Base-by-base conservation (phyloP, 306 rosid species). In the Vigna angularis region DNA sequence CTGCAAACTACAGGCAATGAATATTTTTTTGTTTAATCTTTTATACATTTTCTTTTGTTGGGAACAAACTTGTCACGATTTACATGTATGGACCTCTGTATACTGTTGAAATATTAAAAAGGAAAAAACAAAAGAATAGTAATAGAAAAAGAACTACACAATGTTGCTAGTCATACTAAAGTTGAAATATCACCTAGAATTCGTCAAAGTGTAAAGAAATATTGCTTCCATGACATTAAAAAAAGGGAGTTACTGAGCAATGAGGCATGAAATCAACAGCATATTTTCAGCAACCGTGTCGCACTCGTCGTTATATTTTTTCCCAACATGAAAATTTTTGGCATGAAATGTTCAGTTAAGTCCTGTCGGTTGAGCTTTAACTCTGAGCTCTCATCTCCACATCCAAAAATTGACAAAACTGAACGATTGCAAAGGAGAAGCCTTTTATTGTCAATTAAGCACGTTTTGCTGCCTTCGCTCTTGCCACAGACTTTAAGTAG, bases 401-500 rank as follows among this genome's bases (percentile, higher is more conserved):
- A 58, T 13, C 36, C 76, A 61, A 58, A 58, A 67, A 48, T 59
- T 9, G 55, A 42, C 57, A 83, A 52, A 47, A 62, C 63, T 61
- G 71, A 47, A 55, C 1, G 7, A 52, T 68, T 18, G 56, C 74
- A 59, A 24, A 47, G 44, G 34, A 14, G 38, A 66, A n/a, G 56
- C 66, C 76, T 74, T 70, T 20, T 30, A 72, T 71, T 10, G 62
- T 51, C 42, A 22, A 12, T 87, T 62, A 89, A 28, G 83, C 55
- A 6, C 36, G 90, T 74, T 68, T 85, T 34, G 78, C 18, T 2
- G 89, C 79, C 83, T 89, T 93, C 67, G 96, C 94, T 84, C 90
- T 91, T n/a, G 90, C 82, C 66, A 86, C 86, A 40, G 93, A 77
- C 79, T 30, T 93, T 20, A 44, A 55, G 86, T 95, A 95, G 36